phyloP scores from a whole-genome alignment of 805 yeast genomes.

The Metschnikowia cerradonensis region DNA sequence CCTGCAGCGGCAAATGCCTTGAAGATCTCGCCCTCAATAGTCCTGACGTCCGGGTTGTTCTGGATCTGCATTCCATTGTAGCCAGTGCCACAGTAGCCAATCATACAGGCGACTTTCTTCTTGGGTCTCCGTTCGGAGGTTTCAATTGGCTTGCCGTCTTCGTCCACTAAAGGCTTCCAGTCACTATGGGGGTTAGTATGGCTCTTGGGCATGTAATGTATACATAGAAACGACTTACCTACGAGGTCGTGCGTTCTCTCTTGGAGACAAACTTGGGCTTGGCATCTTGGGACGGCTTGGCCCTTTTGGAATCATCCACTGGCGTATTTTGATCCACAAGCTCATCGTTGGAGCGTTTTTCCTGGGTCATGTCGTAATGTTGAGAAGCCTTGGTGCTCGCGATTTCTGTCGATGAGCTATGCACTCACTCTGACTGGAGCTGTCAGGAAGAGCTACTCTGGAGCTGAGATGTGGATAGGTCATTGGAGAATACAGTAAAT shows the following conservation, averaged over 20 bases:
- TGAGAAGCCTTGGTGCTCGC: background rate
- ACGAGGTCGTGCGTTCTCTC: constrained; percentile 43
- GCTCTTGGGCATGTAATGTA: background rate
- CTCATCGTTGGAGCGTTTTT: constrained; percentile 14
- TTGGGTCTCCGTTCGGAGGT: constrained; percentile 70
- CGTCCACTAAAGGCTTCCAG: constrained; percentile 49
- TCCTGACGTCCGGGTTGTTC: constrained; percentile 74
- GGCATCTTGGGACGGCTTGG: constrained; percentile 6
- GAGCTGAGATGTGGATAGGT: too few relatives aligned
- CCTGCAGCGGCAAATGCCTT: constrained; percentile 82
- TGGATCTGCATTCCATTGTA: constrained; percentile 91
- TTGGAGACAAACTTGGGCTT: constrained; percentile 13
- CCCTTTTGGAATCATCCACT: constrained; percentile 7
- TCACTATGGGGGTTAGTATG: constrained; percentile 22
- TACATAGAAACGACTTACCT: constrained; percentile 46
- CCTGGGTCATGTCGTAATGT: constrained; percentile 10
- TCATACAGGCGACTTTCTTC: constrained; percentile 81
- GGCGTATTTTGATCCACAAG: constrained; percentile 9
- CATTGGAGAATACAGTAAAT: too few relatives aligned
- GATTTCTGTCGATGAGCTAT: background rate
- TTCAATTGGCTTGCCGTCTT: constrained; percentile 56
- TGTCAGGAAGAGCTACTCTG: too few relatives aligned
- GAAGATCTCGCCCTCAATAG: constrained; percentile 88
- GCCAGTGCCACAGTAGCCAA: constrained; percentile 95
- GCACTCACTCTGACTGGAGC: too few relatives aligned